Percentiles rank a stretch among this genome's conserved stretches.
Conservation (phyloP, 73 alveolate genomes). For the Paramecium biaurelia region DNA sequence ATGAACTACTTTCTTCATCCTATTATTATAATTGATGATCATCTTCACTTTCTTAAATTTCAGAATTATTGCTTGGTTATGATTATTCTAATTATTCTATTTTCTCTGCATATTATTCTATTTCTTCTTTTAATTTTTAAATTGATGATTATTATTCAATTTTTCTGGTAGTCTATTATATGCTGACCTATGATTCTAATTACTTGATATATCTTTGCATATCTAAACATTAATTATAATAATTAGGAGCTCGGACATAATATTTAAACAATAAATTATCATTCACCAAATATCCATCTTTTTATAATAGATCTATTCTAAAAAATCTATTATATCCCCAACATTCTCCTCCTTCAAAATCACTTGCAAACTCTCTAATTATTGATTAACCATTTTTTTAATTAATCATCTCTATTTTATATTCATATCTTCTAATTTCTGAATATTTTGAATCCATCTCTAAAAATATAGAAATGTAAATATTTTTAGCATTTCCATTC, state of each 20-base stretch:
- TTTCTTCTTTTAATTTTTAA: constrained; percentile 41
- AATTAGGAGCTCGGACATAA: constrained; percentile 91
- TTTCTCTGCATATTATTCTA: constrained; percentile 56
- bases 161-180: constrained; percentile 63
- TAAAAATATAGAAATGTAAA: constrained; percentile 85
- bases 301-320: constrained; percentile 78
- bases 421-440: constrained; percentile 87
- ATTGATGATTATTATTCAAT: constrained; percentile 42
- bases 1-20: neutral
- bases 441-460: constrained; percentile 87
- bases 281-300: constrained; percentile 88
- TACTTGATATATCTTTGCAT: constrained; percentile 79
- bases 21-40: neutral
- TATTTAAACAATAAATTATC: constrained; percentile 82
- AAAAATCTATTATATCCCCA: constrained; percentile 98
- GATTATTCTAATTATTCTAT: constrained; percentile 45
- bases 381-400: constrained; percentile 71
- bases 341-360: constrained; percentile 97
- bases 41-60: neutral
- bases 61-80: neutral
- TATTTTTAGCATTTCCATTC: constrained; percentile 86
- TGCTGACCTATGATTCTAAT: constrained; percentile 67
- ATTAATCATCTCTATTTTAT: constrained; percentile 91
- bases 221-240: constrained; percentile 79
- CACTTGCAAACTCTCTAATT: constrained; percentile 90